A percentile compares a stretch with the other conserved stretches of the same genome.
Conservation (phyloP, 139 green algal species). For the Mesostigma viride region DNA sequence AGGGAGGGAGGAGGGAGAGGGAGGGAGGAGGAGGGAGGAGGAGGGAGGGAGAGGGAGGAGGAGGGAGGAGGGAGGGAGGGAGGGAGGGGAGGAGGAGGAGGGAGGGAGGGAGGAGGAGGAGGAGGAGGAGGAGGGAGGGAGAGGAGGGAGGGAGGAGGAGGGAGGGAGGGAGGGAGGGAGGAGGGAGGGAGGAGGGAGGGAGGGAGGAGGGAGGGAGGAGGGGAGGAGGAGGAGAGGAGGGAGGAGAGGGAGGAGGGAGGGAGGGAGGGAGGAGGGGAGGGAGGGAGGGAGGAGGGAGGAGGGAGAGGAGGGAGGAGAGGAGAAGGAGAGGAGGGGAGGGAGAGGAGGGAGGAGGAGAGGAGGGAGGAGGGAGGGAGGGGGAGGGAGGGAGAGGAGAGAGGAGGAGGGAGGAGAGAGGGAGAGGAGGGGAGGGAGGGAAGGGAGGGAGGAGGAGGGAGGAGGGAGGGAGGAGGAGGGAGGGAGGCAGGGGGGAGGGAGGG, state of each 20-base stretch:
- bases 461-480: background rate
- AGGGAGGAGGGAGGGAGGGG: background rate
- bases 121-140: constrained; percentile 3
- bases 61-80: too few relatives aligned
- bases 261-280: background rate
- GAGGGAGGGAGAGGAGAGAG: background rate
- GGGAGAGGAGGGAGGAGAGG: background rate
- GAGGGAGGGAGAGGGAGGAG: background rate
- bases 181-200: background rate
- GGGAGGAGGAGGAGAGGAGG: background rate
- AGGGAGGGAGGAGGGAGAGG: background rate
- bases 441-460: background rate
- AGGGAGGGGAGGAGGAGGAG: background rate
- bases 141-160: constrained; percentile 31
- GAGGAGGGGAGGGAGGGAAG: background rate
- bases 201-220: background rate
- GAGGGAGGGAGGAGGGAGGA: background rate
- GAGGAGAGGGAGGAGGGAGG: background rate
- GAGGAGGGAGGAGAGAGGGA: background rate
- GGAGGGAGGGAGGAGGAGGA: background rate
- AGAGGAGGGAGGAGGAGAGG: background rate
- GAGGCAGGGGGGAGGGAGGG: background rate
- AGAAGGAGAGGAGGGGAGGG: background rate
- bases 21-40: background rate
- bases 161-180: background rate